Base-by-base conservation (phyloP, 78 protist species). In the Dictyostelium capitatum region DNA sequence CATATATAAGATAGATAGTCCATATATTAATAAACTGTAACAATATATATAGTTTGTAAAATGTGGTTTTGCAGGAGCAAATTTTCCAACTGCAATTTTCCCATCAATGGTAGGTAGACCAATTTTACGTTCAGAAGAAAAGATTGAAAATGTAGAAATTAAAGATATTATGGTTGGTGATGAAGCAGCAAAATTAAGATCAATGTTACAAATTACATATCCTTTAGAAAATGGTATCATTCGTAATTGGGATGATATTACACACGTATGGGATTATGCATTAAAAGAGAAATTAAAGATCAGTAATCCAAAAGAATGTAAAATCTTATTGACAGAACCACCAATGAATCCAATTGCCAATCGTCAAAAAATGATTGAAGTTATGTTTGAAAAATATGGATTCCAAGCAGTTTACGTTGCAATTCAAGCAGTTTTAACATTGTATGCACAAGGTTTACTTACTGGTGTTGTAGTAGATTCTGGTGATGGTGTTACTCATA, bases 401-500 rank as follows among this genome's bases (percentile, higher is more conserved):
- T 97, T 99, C 87, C 83, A 80, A 56, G 97, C 96, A 32, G 96
- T 80, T 81, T 87, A 97, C 91, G 72, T 98, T 20, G 90, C 97
- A 73, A 96, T 97, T 65, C 99, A 99, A 93, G 99, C 99, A 48
- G 97, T 98, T 25, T 96, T 99, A 28, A 94, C 97, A 2, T 95
- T 99, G 28, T 98, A 98, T 93, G 99, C 99, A 6, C 98, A 96
- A 56, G 98, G 98, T 92, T 96, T 98, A 10, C 67, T 93, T 25
- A 96, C 97, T 14, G 99, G 99, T 46, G 98, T 99, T 9, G 99
- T 98, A 41, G 98, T 99, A 70, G 99, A 99, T 94, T 78, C 97
- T 9, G 99, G 99, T 25, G 99, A 99, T 64, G 99, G 99, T n/a
- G 99, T 99, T 1, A 99, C 99, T 10, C 99, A 99, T 95, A 87